Evolutionary conservation across 2,329 filamentous ascomycete species (phyloP).

Genomic region (Penicillium sp.): DNA sequence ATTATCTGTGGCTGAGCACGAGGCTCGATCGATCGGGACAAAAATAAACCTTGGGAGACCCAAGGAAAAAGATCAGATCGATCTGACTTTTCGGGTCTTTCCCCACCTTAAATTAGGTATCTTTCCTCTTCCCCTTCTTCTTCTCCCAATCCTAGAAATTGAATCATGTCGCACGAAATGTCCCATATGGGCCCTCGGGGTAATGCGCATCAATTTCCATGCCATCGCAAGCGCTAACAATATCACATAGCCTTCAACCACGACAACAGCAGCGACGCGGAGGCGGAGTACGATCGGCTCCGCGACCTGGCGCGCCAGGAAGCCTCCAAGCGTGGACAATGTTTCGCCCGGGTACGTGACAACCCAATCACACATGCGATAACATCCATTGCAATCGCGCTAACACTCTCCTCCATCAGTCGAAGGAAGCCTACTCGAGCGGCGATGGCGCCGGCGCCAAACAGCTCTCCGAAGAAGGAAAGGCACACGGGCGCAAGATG

Average conservation of each 20-base stretch:
- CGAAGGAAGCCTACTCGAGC: slow-evolving; percentile 70
- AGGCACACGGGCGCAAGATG: slow-evolving; percentile 78
- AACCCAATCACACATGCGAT: background rate
- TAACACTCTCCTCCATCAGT: slow-evolving; percentile 49
- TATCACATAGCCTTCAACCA: slow-evolving; percentile 69
- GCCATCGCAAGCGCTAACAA: background rate
- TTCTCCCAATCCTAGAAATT: background rate
- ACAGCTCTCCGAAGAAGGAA: slow-evolving; percentile 78
- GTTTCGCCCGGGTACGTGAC: slow-evolving; percentile 65
- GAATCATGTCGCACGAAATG: slow-evolving; percentile 45
- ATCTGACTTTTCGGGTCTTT: slow-evolving; percentile 21
- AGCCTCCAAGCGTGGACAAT: slow-evolving; percentile 72
- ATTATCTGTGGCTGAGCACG: background rate
- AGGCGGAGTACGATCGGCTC: slow-evolving; percentile 89
- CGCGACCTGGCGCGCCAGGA: slow-evolving; percentile 80
- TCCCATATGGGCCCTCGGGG: slow-evolving; percentile 43
- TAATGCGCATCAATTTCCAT: slow-evolving; percentile 22
- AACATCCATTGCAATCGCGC: background rate
- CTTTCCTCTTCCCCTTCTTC: background rate
- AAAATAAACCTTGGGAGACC: slow-evolving; percentile 8
- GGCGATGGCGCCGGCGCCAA: slow-evolving; percentile 86
- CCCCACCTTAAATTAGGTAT: slow-evolving; percentile 12
- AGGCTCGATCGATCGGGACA: background rate
- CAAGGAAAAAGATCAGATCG: slow-evolving; percentile 16
- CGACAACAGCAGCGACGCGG: slow-evolving; percentile 63